Conservation (phyloP, 139 green algal genomes). For the Eudorina sp. region DNA sequence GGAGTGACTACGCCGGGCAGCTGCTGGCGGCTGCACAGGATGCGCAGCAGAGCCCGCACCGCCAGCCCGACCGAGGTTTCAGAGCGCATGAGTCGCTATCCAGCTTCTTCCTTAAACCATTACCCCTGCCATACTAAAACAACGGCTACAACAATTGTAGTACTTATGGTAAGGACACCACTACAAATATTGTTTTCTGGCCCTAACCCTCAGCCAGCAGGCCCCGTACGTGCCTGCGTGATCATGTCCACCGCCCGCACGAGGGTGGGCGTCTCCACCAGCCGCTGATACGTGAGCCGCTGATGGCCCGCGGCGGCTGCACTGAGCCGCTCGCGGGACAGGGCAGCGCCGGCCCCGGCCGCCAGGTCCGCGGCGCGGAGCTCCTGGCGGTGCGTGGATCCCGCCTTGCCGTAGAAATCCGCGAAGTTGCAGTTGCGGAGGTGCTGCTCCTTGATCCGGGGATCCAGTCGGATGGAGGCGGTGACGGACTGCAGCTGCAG, state of each 20-base stretch:
- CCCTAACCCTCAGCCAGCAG: too few relatives aligned
- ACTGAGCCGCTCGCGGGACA: background rate
- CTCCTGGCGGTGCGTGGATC: slow-evolving; percentile 24
- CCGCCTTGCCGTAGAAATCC: slow-evolving; percentile 50
- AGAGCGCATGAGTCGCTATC: too few relatives aligned
- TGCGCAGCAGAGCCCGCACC: too few relatives aligned
- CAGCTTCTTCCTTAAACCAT: too few relatives aligned
- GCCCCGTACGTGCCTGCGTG: too few relatives aligned
- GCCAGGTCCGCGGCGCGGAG: slow-evolving; percentile 1
- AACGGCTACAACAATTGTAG: too few relatives aligned
- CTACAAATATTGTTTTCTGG: too few relatives aligned
- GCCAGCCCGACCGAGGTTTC: too few relatives aligned
- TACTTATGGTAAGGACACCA: too few relatives aligned
- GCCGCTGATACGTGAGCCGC: slow-evolving; percentile 47
- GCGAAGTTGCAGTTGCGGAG: slow-evolving; percentile 38
- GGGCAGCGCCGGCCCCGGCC: background rate
- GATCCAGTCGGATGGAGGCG: slow-evolving; percentile 39
- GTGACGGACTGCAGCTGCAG: slow-evolving; percentile 29
- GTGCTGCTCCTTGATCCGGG: slow-evolving; percentile 43
- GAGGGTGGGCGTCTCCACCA: slow-evolving; percentile 17
- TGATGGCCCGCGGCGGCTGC: background rate
- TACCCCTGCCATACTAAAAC: too few relatives aligned
- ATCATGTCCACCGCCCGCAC: slow-evolving; percentile 14
- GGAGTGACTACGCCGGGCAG: too few relatives aligned
- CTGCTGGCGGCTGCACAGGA: too few relatives aligned